A percentile compares a stretch with the other conserved stretches of the same genome.
Evolutionary conservation across 192 early-diverging fungal species (phyloP).

Genomic region (Gryganskiella cystojenkinii): DNA sequence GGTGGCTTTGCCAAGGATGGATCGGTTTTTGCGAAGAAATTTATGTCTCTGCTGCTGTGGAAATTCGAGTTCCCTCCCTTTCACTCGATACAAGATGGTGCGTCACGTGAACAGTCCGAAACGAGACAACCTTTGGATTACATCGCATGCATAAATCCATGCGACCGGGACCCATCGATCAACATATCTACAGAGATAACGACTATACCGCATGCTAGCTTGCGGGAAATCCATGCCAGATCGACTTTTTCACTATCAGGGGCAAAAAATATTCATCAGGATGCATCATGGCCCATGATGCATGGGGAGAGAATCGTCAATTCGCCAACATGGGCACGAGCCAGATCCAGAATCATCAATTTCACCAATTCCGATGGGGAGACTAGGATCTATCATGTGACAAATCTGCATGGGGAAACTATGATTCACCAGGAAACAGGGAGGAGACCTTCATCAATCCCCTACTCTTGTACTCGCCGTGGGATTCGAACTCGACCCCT

Average conservation of each 20-base stretch:
- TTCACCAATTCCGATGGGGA: background rate
- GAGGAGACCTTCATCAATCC: background rate
- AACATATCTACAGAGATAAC: background rate
- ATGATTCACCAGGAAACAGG: background rate
- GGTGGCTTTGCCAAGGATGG: no score
- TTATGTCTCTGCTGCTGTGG: no score
- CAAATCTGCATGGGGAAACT: background rate
- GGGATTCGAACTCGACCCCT: no score
- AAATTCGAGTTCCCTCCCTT: constrained; percentile 31
- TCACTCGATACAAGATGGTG: constrained; percentile 48
- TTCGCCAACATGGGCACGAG: background rate
- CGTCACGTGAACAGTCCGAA: constrained; percentile 22
- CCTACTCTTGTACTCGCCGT: no score
- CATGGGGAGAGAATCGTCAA: background rate
- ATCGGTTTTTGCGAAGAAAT: no score
- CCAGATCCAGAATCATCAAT: background rate
- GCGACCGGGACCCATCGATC: background rate
- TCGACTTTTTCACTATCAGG: background rate
- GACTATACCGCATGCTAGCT: background rate
- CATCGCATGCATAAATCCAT: constrained; percentile 3
- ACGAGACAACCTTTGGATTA: background rate
- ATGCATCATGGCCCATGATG: background rate
- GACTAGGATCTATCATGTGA: background rate
- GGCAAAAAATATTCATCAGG: background rate
- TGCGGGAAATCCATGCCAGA: background rate